Conservation (phyloP, 2,329 filamentous ascomycete genomes). For the Ophiostoma triangulosporum region DNA sequence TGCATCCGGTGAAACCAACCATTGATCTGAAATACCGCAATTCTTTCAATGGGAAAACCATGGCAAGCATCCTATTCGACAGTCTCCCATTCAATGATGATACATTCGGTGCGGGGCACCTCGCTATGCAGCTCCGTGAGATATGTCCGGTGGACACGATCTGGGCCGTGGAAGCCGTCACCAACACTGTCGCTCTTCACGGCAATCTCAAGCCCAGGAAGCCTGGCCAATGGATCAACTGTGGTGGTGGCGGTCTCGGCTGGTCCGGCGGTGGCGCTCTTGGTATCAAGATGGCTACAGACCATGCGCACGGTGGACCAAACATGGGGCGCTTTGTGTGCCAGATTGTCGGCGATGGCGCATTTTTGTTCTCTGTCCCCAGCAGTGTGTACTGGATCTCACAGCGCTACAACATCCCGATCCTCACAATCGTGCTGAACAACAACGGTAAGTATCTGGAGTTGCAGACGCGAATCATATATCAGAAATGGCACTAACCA, state of each 20-base stretch:
- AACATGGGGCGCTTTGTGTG: slow-evolving; percentile 32
- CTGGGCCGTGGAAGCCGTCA: slow-evolving; percentile 63
- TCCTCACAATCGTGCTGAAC: slow-evolving; percentile 36
- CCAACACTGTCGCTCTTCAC: slow-evolving; percentile 50
- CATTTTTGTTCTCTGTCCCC: slow-evolving; percentile 34
- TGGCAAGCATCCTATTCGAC: too few species aligned
- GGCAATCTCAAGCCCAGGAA: slow-evolving; percentile 52
- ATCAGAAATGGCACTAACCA: neutral
- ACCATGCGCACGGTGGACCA: slow-evolving; percentile 24
- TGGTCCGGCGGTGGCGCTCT: slow-evolving; percentile 39
- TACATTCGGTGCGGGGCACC: slow-evolving; percentile 40
- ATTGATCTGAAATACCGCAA: too few species aligned
- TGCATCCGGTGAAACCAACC: too few species aligned
- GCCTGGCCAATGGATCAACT: slow-evolving; percentile 38
- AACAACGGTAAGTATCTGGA: slow-evolving; percentile 30
- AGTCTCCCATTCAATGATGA: slow-evolving; percentile 49
- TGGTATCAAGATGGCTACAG: slow-evolving; percentile 34
- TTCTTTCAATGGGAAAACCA: too few species aligned
- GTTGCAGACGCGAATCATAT: neutral
- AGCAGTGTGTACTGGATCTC: slow-evolving; percentile 36
- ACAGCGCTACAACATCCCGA: slow-evolving; percentile 31
- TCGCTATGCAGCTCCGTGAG: slow-evolving; percentile 24
- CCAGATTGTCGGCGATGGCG: slow-evolving; percentile 36
- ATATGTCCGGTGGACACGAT: slow-evolving; percentile 42
- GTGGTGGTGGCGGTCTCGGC: slow-evolving; percentile 37